These are phyloP conservation scores for Medicago ruthenica DNA, from an alignment of 306 rosid species.

Conservation along the genomic window DNA sequence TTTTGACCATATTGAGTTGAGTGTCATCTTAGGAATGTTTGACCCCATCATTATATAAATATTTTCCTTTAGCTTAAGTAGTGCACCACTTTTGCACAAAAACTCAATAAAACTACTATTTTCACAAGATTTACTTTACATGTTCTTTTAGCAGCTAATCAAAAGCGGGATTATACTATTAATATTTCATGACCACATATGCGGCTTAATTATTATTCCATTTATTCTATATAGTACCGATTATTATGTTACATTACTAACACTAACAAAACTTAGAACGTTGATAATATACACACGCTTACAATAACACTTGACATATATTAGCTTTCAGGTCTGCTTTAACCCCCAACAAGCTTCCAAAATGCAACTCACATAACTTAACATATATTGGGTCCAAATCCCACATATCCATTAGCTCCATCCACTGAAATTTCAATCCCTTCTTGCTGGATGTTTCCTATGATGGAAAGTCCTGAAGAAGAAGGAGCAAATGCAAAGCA, in stretches of 20 bases:
- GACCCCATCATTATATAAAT: constrained; percentile 38
- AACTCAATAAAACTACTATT: constrained; percentile 29
- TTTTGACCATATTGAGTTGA: constrained; percentile 46
- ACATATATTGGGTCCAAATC: constrained; percentile 92
- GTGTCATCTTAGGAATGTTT: constrained; percentile 45
- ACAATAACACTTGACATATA: neutral
- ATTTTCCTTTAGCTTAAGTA: constrained; percentile 26
- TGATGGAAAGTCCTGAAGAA: constrained; percentile 67
- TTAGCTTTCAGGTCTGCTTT: neutral
- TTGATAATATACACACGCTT: constrained; percentile 25
- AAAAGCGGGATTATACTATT: constrained; percentile 34
- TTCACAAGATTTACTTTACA: constrained; percentile 33
- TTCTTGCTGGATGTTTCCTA: constrained; percentile 96
- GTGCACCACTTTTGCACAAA: constrained; percentile 26
- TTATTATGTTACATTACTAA: constrained; percentile 38
- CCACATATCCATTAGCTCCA: constrained; percentile 86
- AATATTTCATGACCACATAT: constrained; percentile 26
- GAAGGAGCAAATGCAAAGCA: constrained; percentile 90
- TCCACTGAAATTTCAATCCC: constrained; percentile 91
- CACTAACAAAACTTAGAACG: constrained; percentile 45
- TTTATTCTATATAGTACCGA: constrained; percentile 27
- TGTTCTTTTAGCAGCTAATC: constrained; percentile 39
- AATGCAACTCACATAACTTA: constrained; percentile 26
- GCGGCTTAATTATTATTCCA: constrained; percentile 27
- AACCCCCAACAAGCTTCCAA: neutral